These are phyloP conservation scores for Cystofilobasidium capitatum DNA, from an alignment of 768 basidiomycete genomes.

Conservation along the genomic window DNA sequence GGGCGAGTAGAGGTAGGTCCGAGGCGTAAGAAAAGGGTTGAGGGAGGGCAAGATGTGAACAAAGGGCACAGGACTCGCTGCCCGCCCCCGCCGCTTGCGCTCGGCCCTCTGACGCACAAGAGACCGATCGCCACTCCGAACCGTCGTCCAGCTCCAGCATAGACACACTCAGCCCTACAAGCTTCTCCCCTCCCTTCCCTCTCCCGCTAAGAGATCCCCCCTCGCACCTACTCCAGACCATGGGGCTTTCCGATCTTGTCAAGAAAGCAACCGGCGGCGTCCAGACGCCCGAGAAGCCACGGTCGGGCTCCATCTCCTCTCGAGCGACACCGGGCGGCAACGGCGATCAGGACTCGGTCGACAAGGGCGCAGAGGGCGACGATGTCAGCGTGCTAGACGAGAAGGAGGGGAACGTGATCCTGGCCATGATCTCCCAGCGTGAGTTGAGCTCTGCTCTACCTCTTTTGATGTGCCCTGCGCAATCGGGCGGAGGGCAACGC, in stretches of 20 bases:
- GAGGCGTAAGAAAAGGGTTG: background rate
- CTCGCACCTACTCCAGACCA: background rate
- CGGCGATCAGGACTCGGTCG: constrained; percentile 67
- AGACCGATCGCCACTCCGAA: background rate
- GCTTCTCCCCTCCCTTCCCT: background rate
- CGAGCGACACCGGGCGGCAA: constrained; percentile 29
- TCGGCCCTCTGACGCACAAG: background rate
- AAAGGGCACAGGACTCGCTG: background rate
- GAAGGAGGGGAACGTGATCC: constrained; percentile 82
- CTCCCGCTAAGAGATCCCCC: background rate
- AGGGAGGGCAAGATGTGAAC: background rate
- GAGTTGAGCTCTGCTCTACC: constrained; percentile 41
- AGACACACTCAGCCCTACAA: background rate
- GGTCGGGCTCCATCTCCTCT: constrained; percentile 12
- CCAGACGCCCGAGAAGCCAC: constrained; percentile 13
- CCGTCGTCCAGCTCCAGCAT: background rate
- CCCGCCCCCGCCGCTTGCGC: background rate
- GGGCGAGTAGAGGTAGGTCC: background rate
- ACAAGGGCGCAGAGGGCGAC: constrained; percentile 50
- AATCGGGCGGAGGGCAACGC: no score
- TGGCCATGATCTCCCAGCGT: constrained; percentile 78
- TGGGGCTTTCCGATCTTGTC: constrained; percentile 21
- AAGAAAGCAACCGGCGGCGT: constrained; percentile 8
- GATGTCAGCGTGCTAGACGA: constrained; percentile 90
- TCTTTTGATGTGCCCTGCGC: no score